phyloP scores from a whole-genome alignment of 2,329 filamentous ascomycete species.

The Trichoderma endophyticum region DNA sequence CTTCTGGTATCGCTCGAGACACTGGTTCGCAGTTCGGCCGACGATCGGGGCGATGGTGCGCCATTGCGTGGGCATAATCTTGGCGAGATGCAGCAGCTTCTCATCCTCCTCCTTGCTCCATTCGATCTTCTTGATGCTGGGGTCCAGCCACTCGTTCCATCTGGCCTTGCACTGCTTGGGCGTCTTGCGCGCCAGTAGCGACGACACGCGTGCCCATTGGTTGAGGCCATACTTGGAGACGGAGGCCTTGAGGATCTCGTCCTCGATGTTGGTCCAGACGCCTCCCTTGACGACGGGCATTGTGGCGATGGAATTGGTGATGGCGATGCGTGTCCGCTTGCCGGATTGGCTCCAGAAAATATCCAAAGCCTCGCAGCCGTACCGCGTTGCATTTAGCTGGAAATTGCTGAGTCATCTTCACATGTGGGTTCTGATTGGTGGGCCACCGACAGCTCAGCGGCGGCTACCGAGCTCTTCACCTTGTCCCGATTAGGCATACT shows the following conservation, averaged over 20 bases:
- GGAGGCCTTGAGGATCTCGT: conserved; percentile 95
- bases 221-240: conserved; percentile 94
- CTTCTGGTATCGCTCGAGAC: conserved; percentile 94
- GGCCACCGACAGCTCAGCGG: not conserved
- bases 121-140: conserved; percentile 96
- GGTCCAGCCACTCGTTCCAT: conserved; percentile 98
- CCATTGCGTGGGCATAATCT: conserved; percentile 99
- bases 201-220: conserved; percentile 98
- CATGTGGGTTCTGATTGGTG: not conserved
- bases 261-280: conserved; percentile 75
- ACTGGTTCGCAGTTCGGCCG: conserved; percentile 93
- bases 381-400: conserved; percentile 3
- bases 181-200: conserved; percentile 92
- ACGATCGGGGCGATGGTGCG: conserved; percentile 96
- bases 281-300: conserved; percentile 75
- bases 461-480: conserved; percentile 5
- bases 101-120: conserved; percentile 99
- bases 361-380: conserved; percentile 22
- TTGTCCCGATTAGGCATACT: not conserved
- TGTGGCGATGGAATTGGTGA: conserved; percentile 26
- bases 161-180: conserved; percentile 98
- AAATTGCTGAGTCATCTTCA: conserved; percentile 19
- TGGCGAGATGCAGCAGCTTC: conserved; percentile 91
- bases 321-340: conserved; percentile 11
- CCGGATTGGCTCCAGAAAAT: conserved; percentile 27